These are phyloP conservation scores for Phytopythium aichiense DNA, from an alignment of 352 stramenopile genomes.

Conservation along the genomic window DNA sequence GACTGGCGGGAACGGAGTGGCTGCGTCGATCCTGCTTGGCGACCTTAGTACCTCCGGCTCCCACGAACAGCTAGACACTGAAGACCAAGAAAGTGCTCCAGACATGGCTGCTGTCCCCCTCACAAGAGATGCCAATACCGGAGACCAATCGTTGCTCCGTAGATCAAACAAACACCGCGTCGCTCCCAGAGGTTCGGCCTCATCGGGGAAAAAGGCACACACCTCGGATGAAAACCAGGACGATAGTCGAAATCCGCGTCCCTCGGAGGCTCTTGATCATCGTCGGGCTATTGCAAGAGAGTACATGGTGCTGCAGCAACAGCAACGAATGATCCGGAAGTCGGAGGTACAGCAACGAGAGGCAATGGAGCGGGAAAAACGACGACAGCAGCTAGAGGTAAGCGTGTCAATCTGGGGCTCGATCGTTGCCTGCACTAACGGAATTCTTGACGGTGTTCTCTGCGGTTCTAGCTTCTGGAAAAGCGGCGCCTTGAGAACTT, in stretches of 20 bases:
- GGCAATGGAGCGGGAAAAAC: conserved; percentile 33
- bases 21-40: not conserved
- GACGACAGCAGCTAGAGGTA: conserved; percentile 51
- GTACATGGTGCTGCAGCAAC: conserved; percentile 65
- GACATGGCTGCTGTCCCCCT: not conserved
- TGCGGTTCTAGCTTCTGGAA: conserved; percentile 18
- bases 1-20: not conserved
- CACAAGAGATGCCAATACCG: not conserved
- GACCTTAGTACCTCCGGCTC: not conserved
- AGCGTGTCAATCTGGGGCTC: not conserved
- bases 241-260: conserved; percentile 4
- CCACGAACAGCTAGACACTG: not conserved
- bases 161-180: not conserved
- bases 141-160: not conserved
- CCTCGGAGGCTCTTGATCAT: conserved; percentile 26
- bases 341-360: conserved; percentile 32
- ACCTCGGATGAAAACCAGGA: not conserved
- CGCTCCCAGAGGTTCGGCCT: not conserved
- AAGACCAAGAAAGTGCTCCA: not conserved
- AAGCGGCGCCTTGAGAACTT: conserved; percentile 22
- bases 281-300: conserved; percentile 55
- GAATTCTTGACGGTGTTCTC: not conserved
- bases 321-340: conserved; percentile 29
- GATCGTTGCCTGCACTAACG: not conserved
- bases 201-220: not conserved